Base-by-base conservation (phyloP, 441 rosid species). In the Melastoma candidum region DNA sequence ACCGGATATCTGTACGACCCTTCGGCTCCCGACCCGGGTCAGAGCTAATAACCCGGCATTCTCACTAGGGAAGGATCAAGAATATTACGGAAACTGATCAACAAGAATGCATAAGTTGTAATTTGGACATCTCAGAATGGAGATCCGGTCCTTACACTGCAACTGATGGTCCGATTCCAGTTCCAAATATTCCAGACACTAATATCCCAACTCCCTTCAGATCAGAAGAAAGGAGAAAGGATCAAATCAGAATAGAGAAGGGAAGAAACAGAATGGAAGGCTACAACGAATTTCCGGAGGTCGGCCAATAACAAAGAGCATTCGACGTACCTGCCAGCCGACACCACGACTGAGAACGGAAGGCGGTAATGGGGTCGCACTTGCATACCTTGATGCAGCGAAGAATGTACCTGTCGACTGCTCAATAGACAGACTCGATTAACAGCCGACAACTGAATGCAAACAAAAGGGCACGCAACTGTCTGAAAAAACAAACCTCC, bases 361-460 rank as follows among this genome's bases (percentile, higher is more conserved):
- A 57, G 89, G 83, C 24, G 95, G 95, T 44, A 84, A 67, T 1
- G 95, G 89, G 2, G 89, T 81, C 12, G 95, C 95, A 56, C 87
- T 82, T 46, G 83, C 93, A 66, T 74, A 80, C 59, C 93, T 78
- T 12, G 93, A 78, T 1, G 83, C 74, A 17, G 84, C 90, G 2
- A 68, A 78, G 56, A 78, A 87, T 63, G 90, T 72, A 47, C 86
- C 82, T 7, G 84, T 82, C 22, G 90, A 82, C 96, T 82, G 66
- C 66, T 65, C 22, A 57, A 11, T 8, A 32, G 26, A 17, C 36
- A 1, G 13, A 26, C 44, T 12, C 25, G 7, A n/a, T 13, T 1
- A 29, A 7, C 7, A 29, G 36, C 7, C 3, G 0, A 29, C 2
- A 3, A 3, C 36, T 3, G 36, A 29, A 29, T 29, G 7, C 36